Evolutionary conservation across 2,329 filamentous ascomycete species (phyloP).

Genomic region (Thermomyces lanuginosus): DNA sequence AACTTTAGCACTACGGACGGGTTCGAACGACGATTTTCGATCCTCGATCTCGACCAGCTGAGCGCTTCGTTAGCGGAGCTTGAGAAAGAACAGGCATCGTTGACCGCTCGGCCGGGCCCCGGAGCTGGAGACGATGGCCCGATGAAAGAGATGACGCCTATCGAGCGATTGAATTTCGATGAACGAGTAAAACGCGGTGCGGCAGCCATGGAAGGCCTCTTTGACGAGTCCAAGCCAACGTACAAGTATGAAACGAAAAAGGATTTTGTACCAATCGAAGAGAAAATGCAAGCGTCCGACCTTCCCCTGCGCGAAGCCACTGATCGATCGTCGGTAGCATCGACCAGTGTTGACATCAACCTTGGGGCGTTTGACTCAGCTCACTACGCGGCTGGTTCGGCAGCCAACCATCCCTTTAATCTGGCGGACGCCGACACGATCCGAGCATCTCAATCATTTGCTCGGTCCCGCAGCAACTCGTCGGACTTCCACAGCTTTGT

Average conservation of each 20-base stretch:
- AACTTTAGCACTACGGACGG: constrained; percentile 49
- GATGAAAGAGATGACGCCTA: constrained; percentile 21
- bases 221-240: constrained; percentile 38
- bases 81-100: constrained; percentile 25
- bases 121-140: constrained; percentile 15
- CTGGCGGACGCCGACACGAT: constrained; percentile 39
- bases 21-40: constrained; percentile 38
- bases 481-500: constrained; percentile 11
- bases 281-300: constrained; percentile 34
- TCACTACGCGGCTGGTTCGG: constrained; percentile 36
- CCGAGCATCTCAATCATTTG: constrained; percentile 37
- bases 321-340: constrained; percentile 32
- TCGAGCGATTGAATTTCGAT: constrained; percentile 39
- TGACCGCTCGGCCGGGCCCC: constrained; percentile 10
- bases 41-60: constrained; percentile 30
- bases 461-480: constrained; percentile 26
- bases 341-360: constrained; percentile 40
- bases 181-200: constrained; percentile 41
- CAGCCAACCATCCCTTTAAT: constrained; percentile 35
- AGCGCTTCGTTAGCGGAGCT: constrained; percentile 31
- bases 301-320: constrained; percentile 35
- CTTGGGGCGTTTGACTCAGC: constrained; percentile 35
- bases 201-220: constrained; percentile 40
- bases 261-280: constrained; percentile 30
- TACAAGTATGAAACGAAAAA: constrained; percentile 42